Percentiles rank a stretch among this genome's conserved stretches.
These are phyloP conservation scores for Prunus kanzakura DNA, from an alignment of 306 rosid genomes.

Conservation along the genomic window DNA sequence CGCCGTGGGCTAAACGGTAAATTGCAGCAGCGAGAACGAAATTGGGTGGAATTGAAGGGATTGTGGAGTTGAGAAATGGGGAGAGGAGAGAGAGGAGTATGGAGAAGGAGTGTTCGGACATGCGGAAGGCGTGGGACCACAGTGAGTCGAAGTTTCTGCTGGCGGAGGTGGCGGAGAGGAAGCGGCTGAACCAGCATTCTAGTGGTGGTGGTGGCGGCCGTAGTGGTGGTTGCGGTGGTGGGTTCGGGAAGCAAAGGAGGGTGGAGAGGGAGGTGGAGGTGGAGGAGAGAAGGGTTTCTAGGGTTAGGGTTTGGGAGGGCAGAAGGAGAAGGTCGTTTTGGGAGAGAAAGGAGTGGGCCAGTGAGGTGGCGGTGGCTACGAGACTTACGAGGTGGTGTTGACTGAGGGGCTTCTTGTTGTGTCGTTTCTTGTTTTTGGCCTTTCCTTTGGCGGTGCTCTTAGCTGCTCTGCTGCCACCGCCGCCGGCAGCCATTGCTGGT, in stretches of 20 bases:
- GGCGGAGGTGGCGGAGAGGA: constrained; percentile 35
- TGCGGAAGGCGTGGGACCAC: constrained; percentile 61
- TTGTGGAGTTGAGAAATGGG: constrained; percentile 20
- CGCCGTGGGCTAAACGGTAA: constrained; percentile 73
- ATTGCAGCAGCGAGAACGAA: constrained; percentile 62
- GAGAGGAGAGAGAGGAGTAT: constrained; percentile 52
- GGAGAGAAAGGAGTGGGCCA: constrained; percentile 57
- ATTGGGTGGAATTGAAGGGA: constrained; percentile 44
- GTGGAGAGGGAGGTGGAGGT: constrained; percentile 31
- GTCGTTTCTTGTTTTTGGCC: neutral
- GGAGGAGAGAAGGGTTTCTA: constrained; percentile 53
- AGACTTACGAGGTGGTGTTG: constrained; percentile 23
- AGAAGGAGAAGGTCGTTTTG: constrained; percentile 53
- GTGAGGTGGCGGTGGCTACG: constrained; percentile 32
- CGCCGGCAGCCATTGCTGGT: constrained; percentile 28
- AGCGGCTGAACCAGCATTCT: constrained; percentile 68
- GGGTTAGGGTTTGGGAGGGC: constrained; percentile 51
- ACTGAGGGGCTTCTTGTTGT: neutral
- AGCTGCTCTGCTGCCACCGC: neutral
- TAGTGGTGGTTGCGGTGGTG: constrained; percentile 15
- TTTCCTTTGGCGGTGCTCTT: constrained; percentile 18
- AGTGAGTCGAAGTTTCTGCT: constrained; percentile 27
- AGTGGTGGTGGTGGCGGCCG: constrained; percentile 4
- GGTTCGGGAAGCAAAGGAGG: constrained; percentile 10
- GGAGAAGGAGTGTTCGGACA: constrained; percentile 57